Conservation (phyloP, 768 basidiomycete species). For the Russula virescens region DNA sequence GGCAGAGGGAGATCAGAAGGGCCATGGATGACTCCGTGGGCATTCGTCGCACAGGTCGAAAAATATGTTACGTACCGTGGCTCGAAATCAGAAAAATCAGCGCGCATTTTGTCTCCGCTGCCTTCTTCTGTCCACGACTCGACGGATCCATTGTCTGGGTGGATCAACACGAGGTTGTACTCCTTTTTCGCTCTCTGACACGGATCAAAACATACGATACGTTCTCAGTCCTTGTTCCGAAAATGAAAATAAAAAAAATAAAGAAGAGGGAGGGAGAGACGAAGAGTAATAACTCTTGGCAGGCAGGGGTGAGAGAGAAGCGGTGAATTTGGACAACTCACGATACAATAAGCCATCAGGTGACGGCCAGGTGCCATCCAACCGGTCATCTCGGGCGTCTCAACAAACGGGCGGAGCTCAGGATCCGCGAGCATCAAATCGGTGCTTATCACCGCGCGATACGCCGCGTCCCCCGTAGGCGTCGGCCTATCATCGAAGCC, state of each 20-base stretch:
- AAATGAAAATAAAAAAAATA: too few relatives aligned
- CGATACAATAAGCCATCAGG: conserved; percentile 42
- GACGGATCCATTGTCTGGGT: conserved; percentile 37
- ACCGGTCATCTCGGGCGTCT: conserved; percentile 45
- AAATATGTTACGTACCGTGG: conserved; percentile 31
- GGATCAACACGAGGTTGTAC: conserved; percentile 36
- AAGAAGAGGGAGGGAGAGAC: too few relatives aligned
- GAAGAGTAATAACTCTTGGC: too few relatives aligned
- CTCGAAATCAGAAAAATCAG: conserved; percentile 39
- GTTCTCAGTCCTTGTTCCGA: not conserved
- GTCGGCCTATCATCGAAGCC: conserved; percentile 38
- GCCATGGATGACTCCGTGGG: too few relatives aligned
- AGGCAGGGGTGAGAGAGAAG: too few relatives aligned
- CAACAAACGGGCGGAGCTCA: conserved; percentile 45
- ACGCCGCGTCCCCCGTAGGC: conserved; percentile 60
- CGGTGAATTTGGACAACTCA: conserved; percentile 24
- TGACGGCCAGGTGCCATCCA: conserved; percentile 56
- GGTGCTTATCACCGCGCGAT: conserved; percentile 48
- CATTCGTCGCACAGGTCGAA: not conserved
- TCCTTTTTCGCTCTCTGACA: conserved; percentile 32
- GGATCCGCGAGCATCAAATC: conserved; percentile 44
- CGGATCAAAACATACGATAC: not conserved
- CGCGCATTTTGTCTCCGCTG: conserved; percentile 40
- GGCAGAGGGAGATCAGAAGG: too few relatives aligned
- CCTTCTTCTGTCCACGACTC: conserved; percentile 41